Evolutionary conservation across 805 yeast species (phyloP).

Genomic region (Metschnikowia arizonensis): DNA sequence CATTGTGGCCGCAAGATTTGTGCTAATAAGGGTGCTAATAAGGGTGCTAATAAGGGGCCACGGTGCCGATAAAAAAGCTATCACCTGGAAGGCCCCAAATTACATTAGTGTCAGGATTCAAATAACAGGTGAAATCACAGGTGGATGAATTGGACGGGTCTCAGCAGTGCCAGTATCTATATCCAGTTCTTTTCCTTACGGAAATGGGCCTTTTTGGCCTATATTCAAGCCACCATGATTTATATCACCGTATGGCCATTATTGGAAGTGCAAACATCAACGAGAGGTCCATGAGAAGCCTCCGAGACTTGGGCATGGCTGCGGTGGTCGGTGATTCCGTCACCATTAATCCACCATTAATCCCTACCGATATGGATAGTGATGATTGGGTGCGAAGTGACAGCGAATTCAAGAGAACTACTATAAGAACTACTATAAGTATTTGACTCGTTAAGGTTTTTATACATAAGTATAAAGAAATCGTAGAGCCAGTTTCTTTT

Average conservation of each 20-base stretch:
- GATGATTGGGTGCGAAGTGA: too few species aligned
- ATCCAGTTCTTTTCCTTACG: slow-evolving; percentile 88
- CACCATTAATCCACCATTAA: slow-evolving; percentile 62
- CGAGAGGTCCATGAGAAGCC: slow-evolving; percentile 93
- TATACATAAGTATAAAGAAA: too few species aligned
- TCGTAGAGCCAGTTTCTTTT: too few species aligned
- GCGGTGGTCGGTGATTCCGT: slow-evolving; percentile 82
- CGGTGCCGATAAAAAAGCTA: too few species aligned
- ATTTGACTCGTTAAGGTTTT: too few species aligned
- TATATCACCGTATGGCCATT: slow-evolving; percentile 88
- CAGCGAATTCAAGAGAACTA: too few species aligned
- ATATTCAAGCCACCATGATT: slow-evolving; percentile 86
- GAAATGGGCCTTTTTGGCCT: slow-evolving; percentile 94
- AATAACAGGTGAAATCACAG: too few species aligned
- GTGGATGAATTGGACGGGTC: slow-evolving; percentile 94
- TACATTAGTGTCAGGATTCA: slow-evolving; percentile 97
- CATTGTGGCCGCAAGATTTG: slow-evolving; percentile 87
- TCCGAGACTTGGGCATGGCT: slow-evolving; percentile 92
- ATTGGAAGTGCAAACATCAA: slow-evolving; percentile 97
- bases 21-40: slow-evolving; percentile 80
- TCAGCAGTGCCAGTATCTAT: slow-evolving; percentile 89
- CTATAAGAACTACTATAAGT: too few species aligned
- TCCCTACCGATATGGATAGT: too few species aligned
- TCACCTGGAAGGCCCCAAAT: slow-evolving; percentile 87
- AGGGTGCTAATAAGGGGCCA: too few species aligned